phyloP scores from a whole-genome alignment of 129 eudicot genomes.

The Helianthus tuberosus region DNA sequence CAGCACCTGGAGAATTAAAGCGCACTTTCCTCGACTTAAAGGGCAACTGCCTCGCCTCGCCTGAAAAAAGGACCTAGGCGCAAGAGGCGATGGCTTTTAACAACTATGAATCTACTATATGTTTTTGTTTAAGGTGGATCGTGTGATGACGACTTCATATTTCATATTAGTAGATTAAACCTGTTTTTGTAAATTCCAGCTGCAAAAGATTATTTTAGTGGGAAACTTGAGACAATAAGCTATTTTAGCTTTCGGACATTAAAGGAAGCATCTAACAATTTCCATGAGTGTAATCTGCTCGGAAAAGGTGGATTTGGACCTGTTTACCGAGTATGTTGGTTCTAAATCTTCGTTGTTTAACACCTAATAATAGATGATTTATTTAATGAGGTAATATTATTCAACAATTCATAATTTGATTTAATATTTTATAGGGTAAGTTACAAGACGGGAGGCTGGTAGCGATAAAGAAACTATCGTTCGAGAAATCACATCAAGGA shows the following conservation, averaged over 20 bases:
- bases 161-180: neutral
- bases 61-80: too few species aligned
- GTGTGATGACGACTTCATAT: neutral
- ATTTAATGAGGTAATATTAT: neutral
- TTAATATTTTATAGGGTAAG: slow-evolving; percentile 48
- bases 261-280: slow-evolving; percentile 65
- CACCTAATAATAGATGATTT: neutral
- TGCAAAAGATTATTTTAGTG: slow-evolving; percentile 44
- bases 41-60: too few species aligned
- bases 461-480: slow-evolving; percentile 64
- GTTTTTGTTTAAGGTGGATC: neutral
- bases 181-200: slow-evolving; percentile 37
- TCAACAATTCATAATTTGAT: neutral
- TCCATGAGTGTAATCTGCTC: slow-evolving; percentile 56
- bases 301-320: slow-evolving; percentile 90
- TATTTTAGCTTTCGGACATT: slow-evolving; percentile 58
- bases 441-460: slow-evolving; percentile 63
- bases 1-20: too few species aligned
- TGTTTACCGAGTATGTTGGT: slow-evolving; percentile 51
- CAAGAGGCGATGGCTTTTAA: too few species aligned
- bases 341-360: neutral
- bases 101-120: neutral
- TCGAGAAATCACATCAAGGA: slow-evolving; percentile 71
- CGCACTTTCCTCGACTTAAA: too few species aligned
- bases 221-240: slow-evolving; percentile 55